Conservation (phyloP, 768 basidiomycete species). For the Phlebiopsis gigantea region DNA sequence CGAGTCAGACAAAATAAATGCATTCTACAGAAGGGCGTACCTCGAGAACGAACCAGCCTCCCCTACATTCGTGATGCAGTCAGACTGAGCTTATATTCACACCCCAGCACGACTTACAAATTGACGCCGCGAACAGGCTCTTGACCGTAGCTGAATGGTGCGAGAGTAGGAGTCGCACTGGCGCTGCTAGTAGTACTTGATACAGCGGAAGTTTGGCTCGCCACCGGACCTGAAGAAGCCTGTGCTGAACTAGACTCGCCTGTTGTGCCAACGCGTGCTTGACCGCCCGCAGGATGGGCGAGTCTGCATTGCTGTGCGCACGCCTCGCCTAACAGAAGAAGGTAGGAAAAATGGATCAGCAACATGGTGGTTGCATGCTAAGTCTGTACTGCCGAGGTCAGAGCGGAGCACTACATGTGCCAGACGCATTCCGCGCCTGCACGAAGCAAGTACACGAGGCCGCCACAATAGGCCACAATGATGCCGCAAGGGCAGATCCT, state of each 20-base stretch:
- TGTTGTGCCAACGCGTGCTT: background rate
- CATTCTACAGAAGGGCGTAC: slow-evolving; percentile 26
- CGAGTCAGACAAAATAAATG: too few relatives aligned
- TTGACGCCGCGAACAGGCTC: slow-evolving; percentile 55
- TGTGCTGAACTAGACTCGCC: slow-evolving; percentile 11
- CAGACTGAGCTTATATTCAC: too few relatives aligned
- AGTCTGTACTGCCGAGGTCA: background rate
- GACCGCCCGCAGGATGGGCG: background rate
- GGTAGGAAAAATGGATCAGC: slow-evolving; percentile 7
- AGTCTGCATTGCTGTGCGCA: slow-evolving; percentile 24
- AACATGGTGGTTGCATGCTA: slow-evolving; percentile 11
- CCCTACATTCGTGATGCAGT: slow-evolving; percentile 29
- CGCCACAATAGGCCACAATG: slow-evolving; percentile 1
- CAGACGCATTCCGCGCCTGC: background rate
- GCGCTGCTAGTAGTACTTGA: slow-evolving; percentile 4
- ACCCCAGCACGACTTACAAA: slow-evolving; percentile 53
- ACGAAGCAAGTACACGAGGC: slow-evolving; percentile 5
- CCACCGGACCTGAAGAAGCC: slow-evolving; percentile 4
- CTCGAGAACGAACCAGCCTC: slow-evolving; percentile 63
- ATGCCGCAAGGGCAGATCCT: background rate
- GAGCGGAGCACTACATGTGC: too few relatives aligned
- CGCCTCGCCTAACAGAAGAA: slow-evolving; percentile 3
- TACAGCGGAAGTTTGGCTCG: background rate
- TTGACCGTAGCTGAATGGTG: slow-evolving; percentile 39
- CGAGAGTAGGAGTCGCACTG: slow-evolving; percentile 17